A percentile compares a stretch with the other conserved stretches of the same genome.
Conservation (phyloP, 805 yeast species). For the Saturnispora sanitii region DNA sequence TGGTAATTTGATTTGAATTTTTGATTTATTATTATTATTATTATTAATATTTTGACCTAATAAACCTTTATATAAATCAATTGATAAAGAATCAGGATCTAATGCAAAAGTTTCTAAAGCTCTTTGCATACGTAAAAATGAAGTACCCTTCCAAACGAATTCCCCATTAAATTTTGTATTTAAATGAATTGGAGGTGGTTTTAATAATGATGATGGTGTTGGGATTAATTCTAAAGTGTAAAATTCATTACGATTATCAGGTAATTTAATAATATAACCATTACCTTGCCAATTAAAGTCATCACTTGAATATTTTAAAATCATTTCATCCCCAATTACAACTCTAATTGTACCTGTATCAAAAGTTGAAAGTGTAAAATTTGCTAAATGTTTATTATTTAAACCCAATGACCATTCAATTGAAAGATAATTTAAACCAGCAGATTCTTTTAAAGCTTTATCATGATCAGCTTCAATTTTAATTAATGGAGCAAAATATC, state of each 20-base stretch:
- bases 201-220: constrained; percentile 24
- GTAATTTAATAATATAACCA: constrained; percentile 66
- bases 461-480: constrained; percentile 77
- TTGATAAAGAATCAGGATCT: constrained; percentile 57
- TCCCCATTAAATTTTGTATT: constrained; percentile 70
- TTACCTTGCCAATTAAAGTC: constrained; percentile 54
- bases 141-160: constrained; percentile 80
- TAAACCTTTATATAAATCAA: constrained; percentile 64
- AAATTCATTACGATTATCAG: constrained; percentile 54
- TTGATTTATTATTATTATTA: constrained; percentile 50
- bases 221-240: constrained; percentile 60
- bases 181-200: constrained; percentile 56
- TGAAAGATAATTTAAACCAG: constrained; percentile 59
- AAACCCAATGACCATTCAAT: constrained; percentile 67
- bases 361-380: constrained; percentile 57
- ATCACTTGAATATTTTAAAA: constrained; percentile 51
- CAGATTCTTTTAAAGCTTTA: constrained; percentile 62
- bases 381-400: constrained; percentile 55
- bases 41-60: constrained; percentile 71
- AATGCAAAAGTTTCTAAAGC: constrained; percentile 68
- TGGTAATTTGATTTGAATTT: constrained; percentile 58
- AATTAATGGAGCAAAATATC: constrained; percentile 75
- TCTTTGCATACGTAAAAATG: constrained; percentile 75
- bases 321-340: constrained; percentile 79
- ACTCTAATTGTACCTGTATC: constrained; percentile 59